A percentile compares a stretch with the other conserved stretches of the same genome.
phyloP scores from a whole-genome alignment of 2,329 filamentous ascomycete species.

The Paecilomyces sp. region DNA sequence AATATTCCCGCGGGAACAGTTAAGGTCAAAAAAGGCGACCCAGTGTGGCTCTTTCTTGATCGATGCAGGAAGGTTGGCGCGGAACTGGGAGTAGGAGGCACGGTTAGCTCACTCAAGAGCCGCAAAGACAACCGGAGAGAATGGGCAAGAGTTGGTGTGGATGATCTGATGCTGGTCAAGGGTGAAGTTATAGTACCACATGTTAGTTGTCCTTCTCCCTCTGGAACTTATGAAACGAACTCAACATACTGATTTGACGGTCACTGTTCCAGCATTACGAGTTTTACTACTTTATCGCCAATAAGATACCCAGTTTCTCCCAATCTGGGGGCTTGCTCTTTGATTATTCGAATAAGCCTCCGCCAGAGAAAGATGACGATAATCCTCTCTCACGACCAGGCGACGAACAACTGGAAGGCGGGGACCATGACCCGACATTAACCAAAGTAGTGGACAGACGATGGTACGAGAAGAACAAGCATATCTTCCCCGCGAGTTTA shows the following conservation, averaged over 20 bases:
- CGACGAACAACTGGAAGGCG: slow-evolving; percentile 62
- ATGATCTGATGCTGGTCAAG: slow-evolving; percentile 88
- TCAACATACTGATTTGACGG: slow-evolving; percentile 6
- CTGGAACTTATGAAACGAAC: neutral
- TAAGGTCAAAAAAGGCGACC: slow-evolving; percentile 86
- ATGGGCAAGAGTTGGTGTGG: slow-evolving; percentile 90
- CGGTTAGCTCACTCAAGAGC: slow-evolving; percentile 36
- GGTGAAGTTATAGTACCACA: slow-evolving; percentile 90
- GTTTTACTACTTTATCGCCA: slow-evolving; percentile 94
- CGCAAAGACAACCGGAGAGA: slow-evolving; percentile 61
- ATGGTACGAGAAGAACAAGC: slow-evolving; percentile 97
- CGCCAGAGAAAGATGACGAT: slow-evolving; percentile 21
- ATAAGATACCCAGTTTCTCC: slow-evolving; percentile 55
- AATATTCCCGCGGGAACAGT: slow-evolving; percentile 80
- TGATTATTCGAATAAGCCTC: slow-evolving; percentile 55
- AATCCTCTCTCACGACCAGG: slow-evolving; percentile 40
- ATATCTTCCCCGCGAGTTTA: slow-evolving; percentile 91
- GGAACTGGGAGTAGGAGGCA: slow-evolving; percentile 65
- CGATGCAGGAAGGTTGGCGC: slow-evolving; percentile 85
- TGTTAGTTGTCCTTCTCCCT: slow-evolving; percentile 49
- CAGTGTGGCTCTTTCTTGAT: slow-evolving; percentile 88
- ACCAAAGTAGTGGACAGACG: slow-evolving; percentile 94
- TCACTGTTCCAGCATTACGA: slow-evolving; percentile 70
- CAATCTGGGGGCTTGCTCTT: slow-evolving; percentile 75
- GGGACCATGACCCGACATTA: slow-evolving; percentile 64